Base-by-base conservation (phyloP, 1,284 basidiomycete species). In the Malassezia pachydermatis region DNA sequence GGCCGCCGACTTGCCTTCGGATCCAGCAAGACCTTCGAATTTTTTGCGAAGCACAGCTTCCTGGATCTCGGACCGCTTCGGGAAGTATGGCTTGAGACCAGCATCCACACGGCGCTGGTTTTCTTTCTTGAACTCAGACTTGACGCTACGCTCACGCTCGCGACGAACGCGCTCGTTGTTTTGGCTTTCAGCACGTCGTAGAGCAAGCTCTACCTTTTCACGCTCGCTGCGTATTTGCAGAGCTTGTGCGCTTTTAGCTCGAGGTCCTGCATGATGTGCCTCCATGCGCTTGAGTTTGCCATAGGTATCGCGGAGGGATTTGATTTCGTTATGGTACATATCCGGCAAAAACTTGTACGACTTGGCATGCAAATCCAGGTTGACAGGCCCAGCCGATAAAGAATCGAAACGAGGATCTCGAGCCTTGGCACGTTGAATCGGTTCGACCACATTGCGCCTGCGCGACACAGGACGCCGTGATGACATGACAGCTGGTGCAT, bases 371-470 rank as follows among this genome's bases (percentile, higher is more conserved):
- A 82, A 79, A 45, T 81, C 75, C 0, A 78, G 63, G 37, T 84
- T 80, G 58, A 84, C 80, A 50, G 80, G 76, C n/a, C 87, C 87
- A 5, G 81, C 73, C 2, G 76, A 77, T 10, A 86, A 73, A 10
- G 81, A 78, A 23, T 86, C 77, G 74, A 96, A 96, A 37, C 90
- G 81, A 2, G 92, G 90, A 74, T 96, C 90, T 9, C 82, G 73
- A 68, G 82, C 78, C 28, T 76, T 70, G 55, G 81, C 79, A 36
- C 78, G 38, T 8, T 29, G 39, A 16, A 25, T 76, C 4, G 81
- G 78, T 54, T 88, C 84, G 6, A 90, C 78, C 1, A 87, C 83
- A n/a, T 76, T 76, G 45, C 88, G 77, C 46, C 77, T 78, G 11
- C 90, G 80, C 3, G 84, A 80, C 2, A 94, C 87, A 1, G 88